Evolutionary conservation across 2,329 filamentous ascomycete genomes (phyloP), one percentile per base, ranked within the genome.

Genomic region (Xenoacremonium recifei): DNA sequence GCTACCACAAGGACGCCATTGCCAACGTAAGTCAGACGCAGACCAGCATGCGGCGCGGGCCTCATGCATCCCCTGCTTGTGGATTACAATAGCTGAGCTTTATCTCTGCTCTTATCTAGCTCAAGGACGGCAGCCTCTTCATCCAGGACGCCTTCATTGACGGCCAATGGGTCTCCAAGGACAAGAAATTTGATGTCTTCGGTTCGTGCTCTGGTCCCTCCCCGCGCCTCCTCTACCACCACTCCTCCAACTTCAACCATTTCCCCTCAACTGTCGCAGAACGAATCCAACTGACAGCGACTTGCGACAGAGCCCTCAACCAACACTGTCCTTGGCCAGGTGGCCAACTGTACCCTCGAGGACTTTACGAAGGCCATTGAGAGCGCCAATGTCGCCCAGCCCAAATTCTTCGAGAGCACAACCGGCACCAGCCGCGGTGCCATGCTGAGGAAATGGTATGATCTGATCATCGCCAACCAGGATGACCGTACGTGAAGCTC

Each of bases 161-260:
- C 31, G 55, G 55, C 13, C 45, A 55, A 49, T 58, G 55, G 55
- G 53, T 55, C 19, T 16, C 51, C 40, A 58, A 58, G 43, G 53
- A 58, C n/a, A 54, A 55, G 44, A 58, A 57, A 39, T 58, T 58
- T 7, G 55, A 58, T 17, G 55, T 58, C 20, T 58, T 58, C 25
- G 55, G 54, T 57, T 32, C 40, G 53, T 53, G 4, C 13, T 11
- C 23, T 27, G 9, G 23, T 27, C 7, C 23, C 23, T 27, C n/a
- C n/a, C n/a, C n/a, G n/a, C n/a, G n/a, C n/a, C n/a, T n/a, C n/a
- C n/a, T n/a, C n/a, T n/a, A n/a, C n/a, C n/a, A n/a, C n/a, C n/a
- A n/a, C n/a, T n/a, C n/a, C n/a, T n/a, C n/a, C n/a, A n/a, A n/a
- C n/a, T n/a, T n/a, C n/a, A n/a, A n/a, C n/a, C n/a, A 13, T 9